phyloP scores from a whole-genome alignment of 2,329 filamentous ascomycete genomes.

The Fusarium sp. region DNA sequence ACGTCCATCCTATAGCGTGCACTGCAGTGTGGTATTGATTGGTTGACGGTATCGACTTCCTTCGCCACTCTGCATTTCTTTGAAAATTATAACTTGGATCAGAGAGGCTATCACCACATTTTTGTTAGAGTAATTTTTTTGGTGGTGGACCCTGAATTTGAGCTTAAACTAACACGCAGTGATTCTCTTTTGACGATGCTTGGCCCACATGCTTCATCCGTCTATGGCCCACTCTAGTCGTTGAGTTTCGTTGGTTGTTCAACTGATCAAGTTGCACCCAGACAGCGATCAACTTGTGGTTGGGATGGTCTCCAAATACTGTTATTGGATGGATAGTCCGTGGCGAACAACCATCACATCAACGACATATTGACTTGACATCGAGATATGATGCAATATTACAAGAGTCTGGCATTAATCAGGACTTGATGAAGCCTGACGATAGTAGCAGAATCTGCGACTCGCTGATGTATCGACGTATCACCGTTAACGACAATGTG shows the following conservation, averaged over 20 bases:
- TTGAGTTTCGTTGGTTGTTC: conserved; percentile 15
- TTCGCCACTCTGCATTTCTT: conserved; percentile 13
- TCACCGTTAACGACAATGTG: background rate
- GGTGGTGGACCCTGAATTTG: conserved; percentile 23
- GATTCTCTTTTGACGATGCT: background rate
- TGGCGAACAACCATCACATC: conserved; percentile 11
- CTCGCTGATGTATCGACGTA: background rate
- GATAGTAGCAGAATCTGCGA: background rate
- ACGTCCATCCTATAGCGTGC: conserved; percentile 3
- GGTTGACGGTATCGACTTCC: background rate
- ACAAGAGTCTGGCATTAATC: background rate
- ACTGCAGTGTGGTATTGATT: conserved; percentile 11
- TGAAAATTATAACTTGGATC: background rate
- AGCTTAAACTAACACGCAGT: conserved; percentile 24
- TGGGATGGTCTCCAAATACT: background rate
- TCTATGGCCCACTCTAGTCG: conserved; percentile 16
- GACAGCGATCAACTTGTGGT: background rate
- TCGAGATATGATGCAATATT: conserved; percentile 6
- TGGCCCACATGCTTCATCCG: conserved; percentile 36
- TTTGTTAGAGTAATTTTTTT: conserved; percentile 2
- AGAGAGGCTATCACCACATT: conserved; percentile 23
- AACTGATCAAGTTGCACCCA: background rate
- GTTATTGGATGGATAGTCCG: conserved; percentile 2
- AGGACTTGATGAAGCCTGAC: background rate
- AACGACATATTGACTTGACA: conserved; percentile 2